Evolutionary conservation across 169 alveolate genomes (phyloP).

Genomic region (Cryptosporidium canis): DNA sequence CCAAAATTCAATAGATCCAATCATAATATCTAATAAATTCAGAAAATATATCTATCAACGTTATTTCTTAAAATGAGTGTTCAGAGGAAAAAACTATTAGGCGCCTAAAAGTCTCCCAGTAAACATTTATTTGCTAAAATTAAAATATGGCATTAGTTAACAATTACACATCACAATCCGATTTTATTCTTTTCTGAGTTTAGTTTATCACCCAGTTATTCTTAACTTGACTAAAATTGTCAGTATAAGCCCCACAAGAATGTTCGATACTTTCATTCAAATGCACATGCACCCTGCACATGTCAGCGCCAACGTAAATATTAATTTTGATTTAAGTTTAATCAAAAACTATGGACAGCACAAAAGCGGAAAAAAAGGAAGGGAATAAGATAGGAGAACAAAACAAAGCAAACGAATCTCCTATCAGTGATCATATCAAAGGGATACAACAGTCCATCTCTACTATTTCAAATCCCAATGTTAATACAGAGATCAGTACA

Average conservation of each 20-base stretch:
- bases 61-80: not conserved
- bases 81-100: not conserved
- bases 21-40: conserved; percentile 66
- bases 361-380: not conserved
- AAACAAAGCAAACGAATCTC: conserved; percentile 12
- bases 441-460: conserved; percentile 20
- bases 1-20: conserved; percentile 74
- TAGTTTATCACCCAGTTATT: not conserved
- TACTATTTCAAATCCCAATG: conserved; percentile 2
- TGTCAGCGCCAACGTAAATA: conserved; percentile 20
- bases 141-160: not conserved
- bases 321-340: not conserved
- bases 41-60: not conserved
- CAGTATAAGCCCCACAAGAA: not conserved
- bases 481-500: conserved; percentile 7
- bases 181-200: not conserved
- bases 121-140: not conserved
- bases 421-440: conserved; percentile 43
- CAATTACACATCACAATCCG: not conserved
- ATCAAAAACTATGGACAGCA: not conserved
- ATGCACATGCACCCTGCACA: conserved; percentile 73
- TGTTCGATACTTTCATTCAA: conserved; percentile 21
- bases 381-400: not conserved
- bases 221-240: not conserved
- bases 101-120: not conserved